These are phyloP conservation scores for Chloranthus sessilifolius DNA, from an alignment of 164 flowering plant species.

Conservation along the genomic window DNA sequence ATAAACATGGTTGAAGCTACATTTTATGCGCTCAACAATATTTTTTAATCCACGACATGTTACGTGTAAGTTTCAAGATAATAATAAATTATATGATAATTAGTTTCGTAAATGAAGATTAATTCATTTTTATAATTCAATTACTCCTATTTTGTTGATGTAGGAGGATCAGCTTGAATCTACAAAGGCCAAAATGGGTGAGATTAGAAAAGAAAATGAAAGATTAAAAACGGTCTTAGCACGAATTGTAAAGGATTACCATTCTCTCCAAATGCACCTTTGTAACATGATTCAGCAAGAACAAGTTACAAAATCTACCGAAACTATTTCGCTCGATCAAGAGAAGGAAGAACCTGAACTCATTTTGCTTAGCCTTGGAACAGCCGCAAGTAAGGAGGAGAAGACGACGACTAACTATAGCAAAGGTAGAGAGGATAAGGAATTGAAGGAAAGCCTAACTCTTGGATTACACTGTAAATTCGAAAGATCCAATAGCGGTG, in stretches of 20 bases:
- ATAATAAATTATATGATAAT: no score
- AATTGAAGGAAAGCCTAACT: conserved; percentile 26
- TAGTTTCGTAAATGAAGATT: background rate
- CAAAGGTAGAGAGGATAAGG: conserved; percentile 19
- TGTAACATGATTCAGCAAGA: conserved; percentile 35
- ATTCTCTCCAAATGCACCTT: conserved; percentile 46
- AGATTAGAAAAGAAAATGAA: conserved; percentile 69
- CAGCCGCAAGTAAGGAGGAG: conserved; percentile 30
- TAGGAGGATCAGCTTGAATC: conserved; percentile 47
- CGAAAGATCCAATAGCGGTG: conserved; percentile 8
- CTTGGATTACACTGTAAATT: conserved; percentile 41
- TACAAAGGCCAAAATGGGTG: conserved; percentile 62
- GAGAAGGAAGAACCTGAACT: conserved; percentile 44
- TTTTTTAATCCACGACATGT: no score
- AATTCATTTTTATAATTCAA: background rate
- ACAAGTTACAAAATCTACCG: conserved; percentile 19
- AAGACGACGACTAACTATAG: conserved; percentile 9
- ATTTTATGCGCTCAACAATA: no score
- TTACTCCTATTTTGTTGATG: background rate
- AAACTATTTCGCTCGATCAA: conserved; percentile 15
- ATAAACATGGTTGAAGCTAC: no score
- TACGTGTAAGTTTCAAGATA: no score
- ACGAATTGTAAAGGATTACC: conserved; percentile 49
- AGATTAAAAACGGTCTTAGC: conserved; percentile 47
- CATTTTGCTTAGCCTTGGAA: conserved; percentile 70